Evolutionary conservation across 306 rosid genomes (phyloP), one percentile per base, ranked within the genome.

Genomic region (Fragaria nilgerrensis): DNA sequence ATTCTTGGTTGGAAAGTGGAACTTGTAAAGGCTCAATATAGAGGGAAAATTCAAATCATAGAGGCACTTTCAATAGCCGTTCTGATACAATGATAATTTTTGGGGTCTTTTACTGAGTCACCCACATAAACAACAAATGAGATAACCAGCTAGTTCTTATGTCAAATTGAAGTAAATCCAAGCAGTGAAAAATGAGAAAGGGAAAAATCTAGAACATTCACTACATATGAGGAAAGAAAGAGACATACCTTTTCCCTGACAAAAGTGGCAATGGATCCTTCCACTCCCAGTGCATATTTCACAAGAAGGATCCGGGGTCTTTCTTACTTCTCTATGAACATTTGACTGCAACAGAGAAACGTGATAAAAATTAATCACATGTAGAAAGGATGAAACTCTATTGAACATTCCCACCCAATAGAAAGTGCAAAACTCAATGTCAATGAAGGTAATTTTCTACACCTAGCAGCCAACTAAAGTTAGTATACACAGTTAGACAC

Each of bases 221-320:
- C 52, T 14, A 16, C 37, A 12, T 22, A 55, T 37, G 15, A 56
- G 5, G 9, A 32, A 39, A 73, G 2, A 65, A 76, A n/a, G 68
- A 34, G 50, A 81, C 72, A 74, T 63, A 87, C 87, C 91, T 83
- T 56, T 88, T 78, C 97, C 98, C 44, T 9, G 41, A 77, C 98
- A 94, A 39, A 81, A 66, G 62, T 86, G 86, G 81, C 98, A 95
- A 78, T 75, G 86, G 32, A 81, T 87, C 78, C 93, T 89, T 88
- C 98, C 96, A 79, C 90, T 82, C 59, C 98, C 98, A 61, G 78
- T 75, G 81, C 97, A 92, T 55, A 85, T 83, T 6, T 81, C 89
- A 79, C 98, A 95, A 75, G 89, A 88, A 23, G 97, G 96, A 81
- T 92, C 97, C 12, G 91, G 91, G 66, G 78, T 89, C 89, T 75